Conservation (phyloP, 129 eudicot genomes). For the Tagetes patula region DNA sequence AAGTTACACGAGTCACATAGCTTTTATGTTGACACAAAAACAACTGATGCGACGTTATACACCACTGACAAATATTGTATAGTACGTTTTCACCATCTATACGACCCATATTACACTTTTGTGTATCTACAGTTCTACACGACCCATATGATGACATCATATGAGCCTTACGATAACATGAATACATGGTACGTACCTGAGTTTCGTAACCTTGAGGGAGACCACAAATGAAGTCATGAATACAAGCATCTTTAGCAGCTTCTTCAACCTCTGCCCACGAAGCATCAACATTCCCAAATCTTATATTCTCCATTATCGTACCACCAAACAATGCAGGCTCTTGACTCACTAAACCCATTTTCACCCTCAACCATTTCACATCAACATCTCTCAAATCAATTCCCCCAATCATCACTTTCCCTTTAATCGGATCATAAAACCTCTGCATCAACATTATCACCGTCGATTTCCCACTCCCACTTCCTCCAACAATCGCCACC, state of each 20-base stretch:
- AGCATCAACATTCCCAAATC: slow-evolving; percentile 36
- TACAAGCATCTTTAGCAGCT: slow-evolving; percentile 42
- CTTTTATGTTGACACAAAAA: no score
- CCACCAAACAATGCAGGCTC: slow-evolving; percentile 86
- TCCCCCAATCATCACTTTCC: slow-evolving; percentile 62
- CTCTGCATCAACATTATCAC: slow-evolving; percentile 52
- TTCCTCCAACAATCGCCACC: slow-evolving; percentile 73
- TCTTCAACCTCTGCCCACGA: slow-evolving; percentile 37
- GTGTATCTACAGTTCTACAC: no score
- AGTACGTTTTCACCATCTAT: no score
- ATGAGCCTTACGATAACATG: no score
- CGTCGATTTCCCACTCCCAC: slow-evolving; percentile 78
- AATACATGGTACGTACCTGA: slow-evolving; percentile 15
- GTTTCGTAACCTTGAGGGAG: slow-evolving; percentile 83
- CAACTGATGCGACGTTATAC: no score
- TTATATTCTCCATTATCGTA: slow-evolving; percentile 66
- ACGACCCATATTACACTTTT: no score
- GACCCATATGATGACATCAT: no score
- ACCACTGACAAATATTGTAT: no score
- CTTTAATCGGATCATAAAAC: slow-evolving; percentile 63
- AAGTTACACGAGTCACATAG: no score
- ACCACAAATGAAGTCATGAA: slow-evolving; percentile 52
- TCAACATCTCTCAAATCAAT: slow-evolving; percentile 54
- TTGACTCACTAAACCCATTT: slow-evolving; percentile 74
- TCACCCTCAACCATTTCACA: slow-evolving; percentile 69